Base-by-base conservation (phyloP, 805 yeast species). In the Schwanniomyces vanrijiae region DNA sequence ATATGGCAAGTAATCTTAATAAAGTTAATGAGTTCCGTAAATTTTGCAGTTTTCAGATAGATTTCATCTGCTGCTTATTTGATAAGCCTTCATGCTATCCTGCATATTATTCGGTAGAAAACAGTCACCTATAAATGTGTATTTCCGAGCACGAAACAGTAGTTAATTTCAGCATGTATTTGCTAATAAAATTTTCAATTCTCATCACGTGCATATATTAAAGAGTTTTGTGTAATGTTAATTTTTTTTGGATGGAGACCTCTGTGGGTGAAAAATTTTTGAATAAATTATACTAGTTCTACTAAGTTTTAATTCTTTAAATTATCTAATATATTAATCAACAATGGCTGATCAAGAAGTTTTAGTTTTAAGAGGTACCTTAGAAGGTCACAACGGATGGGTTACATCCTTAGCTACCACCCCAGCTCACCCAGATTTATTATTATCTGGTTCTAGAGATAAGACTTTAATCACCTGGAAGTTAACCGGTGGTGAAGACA, bases 361-460 rank as follows among this genome's bases (percentile, higher is more conserved):
- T 85, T 84, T 92, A 82, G 97, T 92, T 78, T 88, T 94, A 77
- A 91, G 98, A 86, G 99, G 98, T 77, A 89, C 98, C 85, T 87
- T 94, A 76, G 97, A 92, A 82, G 97, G 89, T 55, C 77, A 75
- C 75, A 70, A 68, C 58, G 77, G 77, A 71, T 92, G 98, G 98
- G 99, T 94, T 71, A 94, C 99, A 61, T 84, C 97, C 75, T 83
- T 94, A 69, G 96, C 98, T 78, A 94, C 98, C 80, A 86, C 96
- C 73, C 87, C 90, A 70, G 90, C 91, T 74, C 89, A 90, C 85
- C 99, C 99, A 79, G 97, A 94, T 79, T 81, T 94, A 72, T 85
- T 94, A 71, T 83, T 94, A 76, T 94, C 99, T 71, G 97, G 92
- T 75, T 92, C 98, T 73, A 88, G 99, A 82, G 99, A 94, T 80